phyloP scores from a whole-genome alignment of 176 grass and related monocot genomes.

The Tillandsia leiboldiana region DNA sequence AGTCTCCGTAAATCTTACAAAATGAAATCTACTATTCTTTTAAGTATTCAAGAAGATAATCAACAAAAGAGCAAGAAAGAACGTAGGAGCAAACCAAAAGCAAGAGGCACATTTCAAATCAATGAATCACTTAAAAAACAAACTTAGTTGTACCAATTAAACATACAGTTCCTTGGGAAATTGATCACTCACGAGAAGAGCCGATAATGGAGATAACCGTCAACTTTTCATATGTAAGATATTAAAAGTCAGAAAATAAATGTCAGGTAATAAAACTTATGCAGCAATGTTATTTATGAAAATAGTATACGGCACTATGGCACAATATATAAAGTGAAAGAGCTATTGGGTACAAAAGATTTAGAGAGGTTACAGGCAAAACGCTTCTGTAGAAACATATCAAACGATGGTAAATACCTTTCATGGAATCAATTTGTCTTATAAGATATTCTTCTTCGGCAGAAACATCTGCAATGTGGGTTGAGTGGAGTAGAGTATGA shows the following conservation, averaged over 20 bases:
- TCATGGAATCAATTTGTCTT: conserved; percentile 35
- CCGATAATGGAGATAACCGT: too few species aligned
- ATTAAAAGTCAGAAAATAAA: not conserved
- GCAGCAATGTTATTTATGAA: not conserved
- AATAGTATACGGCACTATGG: not conserved
- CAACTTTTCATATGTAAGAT: too few species aligned
- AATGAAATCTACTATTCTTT: not conserved
- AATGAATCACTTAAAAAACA: not conserved
- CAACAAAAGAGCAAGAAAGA: not conserved
- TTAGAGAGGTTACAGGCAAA: conserved; percentile 1
- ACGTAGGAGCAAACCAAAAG: not conserved
- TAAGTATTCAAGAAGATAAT: not conserved
- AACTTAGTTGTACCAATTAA: too few species aligned
- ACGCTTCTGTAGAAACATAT: conserved; percentile 1
- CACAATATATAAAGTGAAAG: not conserved
- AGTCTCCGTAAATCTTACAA: not conserved
- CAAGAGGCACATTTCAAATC: not conserved
- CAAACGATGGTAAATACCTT: conserved; percentile 30
- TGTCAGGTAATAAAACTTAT: not conserved
- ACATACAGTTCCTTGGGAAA: too few species aligned
- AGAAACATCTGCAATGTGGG: conserved; percentile 45
- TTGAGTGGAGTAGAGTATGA: conserved; percentile 86
- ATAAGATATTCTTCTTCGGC: conserved; percentile 58
- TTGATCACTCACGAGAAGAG: too few species aligned
- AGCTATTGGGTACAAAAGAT: not conserved